A percentile compares a stretch with the other conserved stretches of the same genome.
phyloP scores from a whole-genome alignment of 2,329 filamentous ascomycete genomes.

The Pseudogymnoascus sp. region DNA sequence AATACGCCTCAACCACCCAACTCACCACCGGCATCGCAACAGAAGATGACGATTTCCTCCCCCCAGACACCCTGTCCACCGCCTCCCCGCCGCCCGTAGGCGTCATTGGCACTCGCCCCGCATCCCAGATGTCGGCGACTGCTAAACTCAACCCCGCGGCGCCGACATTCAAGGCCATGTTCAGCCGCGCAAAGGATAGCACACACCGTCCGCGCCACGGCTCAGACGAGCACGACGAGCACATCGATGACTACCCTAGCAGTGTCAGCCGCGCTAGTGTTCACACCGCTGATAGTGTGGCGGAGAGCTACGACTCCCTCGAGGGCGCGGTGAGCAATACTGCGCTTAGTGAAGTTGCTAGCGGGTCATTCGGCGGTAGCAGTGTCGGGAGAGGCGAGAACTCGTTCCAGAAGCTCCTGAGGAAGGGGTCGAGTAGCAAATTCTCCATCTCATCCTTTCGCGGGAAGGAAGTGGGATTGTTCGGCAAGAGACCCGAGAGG shows the following conservation, averaged over 20 bases:
- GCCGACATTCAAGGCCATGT: conserved; percentile 73
- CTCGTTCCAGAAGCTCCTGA: conserved; percentile 53
- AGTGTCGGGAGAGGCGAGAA: conserved; percentile 6
- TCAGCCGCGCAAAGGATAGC: conserved; percentile 43
- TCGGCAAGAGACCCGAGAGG: conserved; percentile 19
- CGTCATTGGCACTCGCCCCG: conserved; percentile 73
- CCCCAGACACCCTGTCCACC: conserved; percentile 46
- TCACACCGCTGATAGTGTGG: conserved; percentile 50
- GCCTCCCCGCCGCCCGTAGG: conserved; percentile 52
- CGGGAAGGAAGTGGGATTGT: conserved; percentile 38
- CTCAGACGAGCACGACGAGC: neutral
- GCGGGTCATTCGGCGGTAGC: neutral
- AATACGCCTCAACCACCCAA: conserved; percentile 63
- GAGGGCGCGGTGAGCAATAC: conserved; percentile 49
- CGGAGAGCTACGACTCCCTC: conserved; percentile 54
- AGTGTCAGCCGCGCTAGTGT: conserved; percentile 34
- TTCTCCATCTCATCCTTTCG: conserved; percentile 53
- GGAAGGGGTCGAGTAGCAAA: conserved; percentile 60
- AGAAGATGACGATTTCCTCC: conserved; percentile 57
- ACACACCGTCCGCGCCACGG: neutral
- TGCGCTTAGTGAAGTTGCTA: neutral
- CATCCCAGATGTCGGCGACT: conserved; percentile 47
- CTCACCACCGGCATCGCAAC: conserved; percentile 55
- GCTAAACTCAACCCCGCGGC: conserved; percentile 73
- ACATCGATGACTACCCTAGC: conserved; percentile 23